A percentile compares a stretch with the other conserved stretches of the same genome.
Evolutionary conservation across 2,329 filamentous ascomycete genomes (phyloP).

Genomic region (Exophiala viscosa): DNA sequence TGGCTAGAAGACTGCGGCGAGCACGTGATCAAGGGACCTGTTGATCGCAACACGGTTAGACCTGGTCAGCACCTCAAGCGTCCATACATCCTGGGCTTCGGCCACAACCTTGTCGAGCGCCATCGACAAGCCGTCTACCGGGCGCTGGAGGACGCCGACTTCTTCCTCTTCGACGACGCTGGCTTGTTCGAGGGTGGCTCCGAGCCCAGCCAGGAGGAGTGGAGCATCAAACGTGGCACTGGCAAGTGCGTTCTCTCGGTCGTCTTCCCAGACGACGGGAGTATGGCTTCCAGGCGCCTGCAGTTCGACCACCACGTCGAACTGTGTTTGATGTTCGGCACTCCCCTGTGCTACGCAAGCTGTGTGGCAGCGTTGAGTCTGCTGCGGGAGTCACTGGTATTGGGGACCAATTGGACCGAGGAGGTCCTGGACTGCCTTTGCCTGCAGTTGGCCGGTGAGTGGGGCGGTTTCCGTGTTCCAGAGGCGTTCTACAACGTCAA

Average conservation of each 20-base stretch:
- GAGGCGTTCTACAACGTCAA: conserved; percentile 15
- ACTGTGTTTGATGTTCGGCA: conserved; percentile 10
- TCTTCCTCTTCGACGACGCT: conserved; percentile 25
- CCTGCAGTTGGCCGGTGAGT: conserved; percentile 21
- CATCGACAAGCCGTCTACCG: conserved; percentile 29
- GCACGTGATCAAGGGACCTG: conserved; percentile 9
- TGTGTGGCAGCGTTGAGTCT: conserved; percentile 15
- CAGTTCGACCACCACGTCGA: conserved; percentile 15
- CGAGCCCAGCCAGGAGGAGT: conserved; percentile 12
- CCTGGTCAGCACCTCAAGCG: conserved; percentile 10
- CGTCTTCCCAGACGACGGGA: conserved; percentile 6
- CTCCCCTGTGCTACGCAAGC: conserved; percentile 3
- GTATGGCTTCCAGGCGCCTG: neutral
- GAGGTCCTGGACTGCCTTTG: conserved; percentile 13
- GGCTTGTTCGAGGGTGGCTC: conserved; percentile 9
- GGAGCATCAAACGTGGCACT: conserved; percentile 18
- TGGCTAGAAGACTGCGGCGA: conserved; percentile 30
- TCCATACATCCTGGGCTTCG: conserved; percentile 24
- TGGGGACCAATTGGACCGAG: conserved; percentile 16
- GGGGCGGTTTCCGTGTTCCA: conserved; percentile 19
- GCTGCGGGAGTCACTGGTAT: conserved; percentile 14
- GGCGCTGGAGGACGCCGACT: conserved; percentile 20
- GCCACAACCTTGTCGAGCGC: conserved; percentile 35
- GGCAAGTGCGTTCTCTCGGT: conserved; percentile 9
- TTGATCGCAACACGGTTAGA: conserved; percentile 22